Base-by-base conservation (phyloP, 768 basidiomycete species). In the Naganishia onofrii region DNA sequence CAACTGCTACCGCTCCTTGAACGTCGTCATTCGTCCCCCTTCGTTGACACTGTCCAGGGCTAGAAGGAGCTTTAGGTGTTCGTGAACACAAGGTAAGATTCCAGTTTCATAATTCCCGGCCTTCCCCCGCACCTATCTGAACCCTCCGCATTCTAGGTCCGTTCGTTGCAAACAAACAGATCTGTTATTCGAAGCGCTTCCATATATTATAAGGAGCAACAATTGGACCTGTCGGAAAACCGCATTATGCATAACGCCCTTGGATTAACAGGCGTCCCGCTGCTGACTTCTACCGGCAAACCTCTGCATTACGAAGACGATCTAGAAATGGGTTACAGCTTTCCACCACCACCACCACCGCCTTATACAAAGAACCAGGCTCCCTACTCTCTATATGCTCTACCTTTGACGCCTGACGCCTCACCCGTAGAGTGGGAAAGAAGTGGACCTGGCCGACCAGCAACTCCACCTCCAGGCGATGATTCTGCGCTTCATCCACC, bases 11-110 rank as follows among this genome's bases (percentile, higher is more conserved):
- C 81, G 83, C 67, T 78, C 86, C 66, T 81, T 89, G 31, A 75
- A 89, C 58, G 86, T 88, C 29, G 85, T 88, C 72, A 89, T 89
- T 68, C 76, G 88, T 82, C 36, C 1, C 55, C n/a, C 5, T 36
- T 60, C 29, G 29, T 13, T 32, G 44, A 51, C 32, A 58, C 52
- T 13, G 34, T 19, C 38, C 29, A 21, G 55, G 48, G 15, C 48
- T n/a, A 51, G 48, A 26, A 42, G 42, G 9, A 42, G 42, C 13
- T 42, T 42, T 15, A 42, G 42, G 42, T 42, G 42, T 8, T 7
- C 42, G 5, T 42, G 9, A 10, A 8, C 5, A 42, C 42, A 42
- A 42, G n/a, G 48, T 51, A 51, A 51, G 42, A 51, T 51, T 51
- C 48, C 48, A 51, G 48, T n/a, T 26, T 7, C 21, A n/a, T n/a